Percentiles rank a stretch among this genome's conserved stretches.
phyloP scores from a whole-genome alignment of 2,329 filamentous ascomycete species.

The Cadophora sp. region DNA sequence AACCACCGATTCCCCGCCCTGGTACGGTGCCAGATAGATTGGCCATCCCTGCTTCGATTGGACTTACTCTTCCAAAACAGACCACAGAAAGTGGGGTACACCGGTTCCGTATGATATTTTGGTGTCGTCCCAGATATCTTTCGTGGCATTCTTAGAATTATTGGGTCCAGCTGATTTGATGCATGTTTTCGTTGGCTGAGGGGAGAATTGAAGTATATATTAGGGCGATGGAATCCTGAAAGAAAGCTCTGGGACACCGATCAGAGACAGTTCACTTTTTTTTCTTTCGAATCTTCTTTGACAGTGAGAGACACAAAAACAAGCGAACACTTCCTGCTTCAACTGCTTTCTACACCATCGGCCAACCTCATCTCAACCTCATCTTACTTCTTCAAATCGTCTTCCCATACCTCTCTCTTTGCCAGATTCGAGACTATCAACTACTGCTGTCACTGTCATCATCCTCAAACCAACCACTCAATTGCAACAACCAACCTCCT shows the following conservation, averaged over 20 bases:
- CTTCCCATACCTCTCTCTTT: background rate
- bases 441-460: no score
- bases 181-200: background rate
- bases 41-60: background rate
- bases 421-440: no score
- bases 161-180: conserved; percentile 3
- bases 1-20: background rate
- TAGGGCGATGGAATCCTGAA: background rate
- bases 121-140: background rate
- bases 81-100: background rate
- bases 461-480: no score
- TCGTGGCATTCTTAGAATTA: background rate
- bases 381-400: background rate
- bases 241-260: background rate
- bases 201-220: background rate
- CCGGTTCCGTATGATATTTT: background rate
- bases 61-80: conserved; percentile 1
- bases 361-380: no score
- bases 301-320: background rate
- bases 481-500: no score
- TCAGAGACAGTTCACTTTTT: conserved; percentile 1
- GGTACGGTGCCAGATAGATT: conserved; percentile 1
- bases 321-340: background rate
- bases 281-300: background rate
- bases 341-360: background rate